Conservation (phyloP, 768 basidiomycete genomes). For the Pluteus cervinus region DNA sequence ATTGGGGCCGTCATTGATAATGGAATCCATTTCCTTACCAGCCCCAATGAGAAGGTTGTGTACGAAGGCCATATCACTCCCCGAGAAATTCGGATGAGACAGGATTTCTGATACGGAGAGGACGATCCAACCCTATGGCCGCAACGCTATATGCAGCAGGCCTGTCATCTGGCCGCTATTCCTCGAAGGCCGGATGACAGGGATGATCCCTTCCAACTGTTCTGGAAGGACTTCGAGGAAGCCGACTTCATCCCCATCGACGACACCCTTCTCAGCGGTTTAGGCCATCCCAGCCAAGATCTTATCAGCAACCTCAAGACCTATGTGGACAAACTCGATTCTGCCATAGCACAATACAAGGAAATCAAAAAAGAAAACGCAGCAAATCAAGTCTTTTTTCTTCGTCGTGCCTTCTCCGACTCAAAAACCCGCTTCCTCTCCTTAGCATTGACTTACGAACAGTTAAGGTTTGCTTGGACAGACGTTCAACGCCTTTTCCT, state of each 20-base stretch:
- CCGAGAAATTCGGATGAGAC: not conserved
- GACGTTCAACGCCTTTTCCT: not conserved
- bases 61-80: not conserved
- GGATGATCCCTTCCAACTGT: not conserved
- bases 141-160: not conserved
- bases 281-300: too few relatives aligned
- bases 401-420: too few relatives aligned
- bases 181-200: not conserved
- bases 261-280: not conserved
- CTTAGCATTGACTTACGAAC: too few relatives aligned
- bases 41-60: constrained; percentile 1
- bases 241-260: not conserved
- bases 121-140: constrained; percentile 3
- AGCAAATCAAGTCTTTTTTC: too few relatives aligned
- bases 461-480: too few relatives aligned
- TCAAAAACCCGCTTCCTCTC: too few relatives aligned
- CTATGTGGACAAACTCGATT: too few relatives aligned
- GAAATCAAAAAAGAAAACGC: too few relatives aligned
- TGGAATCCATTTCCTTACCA: not conserved
- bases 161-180: constrained; percentile 1
- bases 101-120: not conserved
- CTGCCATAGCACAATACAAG: too few relatives aligned
- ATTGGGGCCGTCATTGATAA: not conserved
- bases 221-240: constrained; percentile 2
- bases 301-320: too few relatives aligned